Evolutionary conservation across 108 stramenopile genomes (phyloP), one percentile per base, ranked within the genome.

Genomic region (Nitzschia sp.): DNA sequence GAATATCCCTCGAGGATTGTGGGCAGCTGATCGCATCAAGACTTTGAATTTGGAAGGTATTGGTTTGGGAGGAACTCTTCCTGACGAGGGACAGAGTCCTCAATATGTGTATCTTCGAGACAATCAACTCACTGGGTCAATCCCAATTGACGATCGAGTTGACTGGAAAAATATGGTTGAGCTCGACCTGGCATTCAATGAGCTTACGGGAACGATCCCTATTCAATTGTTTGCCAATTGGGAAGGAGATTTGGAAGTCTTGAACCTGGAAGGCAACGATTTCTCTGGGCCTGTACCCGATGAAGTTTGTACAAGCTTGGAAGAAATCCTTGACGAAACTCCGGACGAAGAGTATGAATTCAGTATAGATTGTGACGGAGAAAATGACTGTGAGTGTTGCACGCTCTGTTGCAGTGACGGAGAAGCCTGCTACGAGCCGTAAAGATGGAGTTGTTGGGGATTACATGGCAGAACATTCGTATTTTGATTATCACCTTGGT

Each of bases 351-450:
- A 9, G 20, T 26, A 58, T 58, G 26, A 25, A 37, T 40, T 58
- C 11, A 17, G 34, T 3, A 12, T 37, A 1, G 57, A 58, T 58
- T 58, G 57, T 7, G 5, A 14, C 6, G 57, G n/a, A 10, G 57
- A 58, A 1, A 20, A n/a, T n/a, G 3, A 0, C 15, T 58, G 57
- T 41, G 11, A 6, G 9, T 58, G 57, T 7, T 58, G 57, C 19
- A 58, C 57, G 6, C n/a, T 58, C n/a, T 58, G 57, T 37, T 58
- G 57, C 19, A 10, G 6, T 15, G n/a, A 58, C 7, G 57, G 57
- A n/a, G 38, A 34, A 0, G 1, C 2, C 11, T 58, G 57, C 19
- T 6, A 58, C 6, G 22, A 54, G 21, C 29, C 29, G 29, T 34
- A 34, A 5, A 34, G 29, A 1, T 5, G 29, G 5, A 3, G 29